These are phyloP conservation scores for Euryodendron excelsum DNA, from an alignment of 148 eudicot genomes.

Conservation along the genomic window DNA sequence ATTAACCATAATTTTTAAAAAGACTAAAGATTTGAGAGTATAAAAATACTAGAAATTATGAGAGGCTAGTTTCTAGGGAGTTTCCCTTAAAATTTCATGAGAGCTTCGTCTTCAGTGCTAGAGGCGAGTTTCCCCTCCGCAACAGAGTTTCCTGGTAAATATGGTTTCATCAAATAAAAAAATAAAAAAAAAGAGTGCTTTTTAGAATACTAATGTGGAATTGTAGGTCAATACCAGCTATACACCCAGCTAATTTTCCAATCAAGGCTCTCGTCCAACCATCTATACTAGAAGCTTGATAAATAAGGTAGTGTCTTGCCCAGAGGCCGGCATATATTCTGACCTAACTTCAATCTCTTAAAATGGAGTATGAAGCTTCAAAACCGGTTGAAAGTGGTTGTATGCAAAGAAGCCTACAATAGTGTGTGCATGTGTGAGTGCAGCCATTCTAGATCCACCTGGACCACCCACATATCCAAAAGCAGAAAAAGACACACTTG, in stretches of 20 bases:
- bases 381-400: background rate
- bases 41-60: no score
- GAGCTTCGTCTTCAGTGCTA: no score
- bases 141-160: no score
- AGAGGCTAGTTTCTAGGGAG: no score
- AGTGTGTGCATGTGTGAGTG: background rate
- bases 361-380: background rate
- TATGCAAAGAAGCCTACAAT: background rate
- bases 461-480: background rate
- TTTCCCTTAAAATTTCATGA: no score
- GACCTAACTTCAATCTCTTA: background rate
- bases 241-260: background rate
- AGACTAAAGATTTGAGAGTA: no score
- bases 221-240: background rate
- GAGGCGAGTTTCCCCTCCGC: no score
- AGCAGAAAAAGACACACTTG: background rate
- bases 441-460: background rate
- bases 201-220: background rate
- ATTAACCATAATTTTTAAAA: no score
- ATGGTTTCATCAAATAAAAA: no score
- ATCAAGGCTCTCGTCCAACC: background rate
- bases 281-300: background rate
- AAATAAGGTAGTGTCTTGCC: no score
- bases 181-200: background rate
- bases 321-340: background rate